Base-by-base conservation (phyloP, 495 filamentous ascomycete genomes). In the Lasiosphaeria hispida region DNA sequence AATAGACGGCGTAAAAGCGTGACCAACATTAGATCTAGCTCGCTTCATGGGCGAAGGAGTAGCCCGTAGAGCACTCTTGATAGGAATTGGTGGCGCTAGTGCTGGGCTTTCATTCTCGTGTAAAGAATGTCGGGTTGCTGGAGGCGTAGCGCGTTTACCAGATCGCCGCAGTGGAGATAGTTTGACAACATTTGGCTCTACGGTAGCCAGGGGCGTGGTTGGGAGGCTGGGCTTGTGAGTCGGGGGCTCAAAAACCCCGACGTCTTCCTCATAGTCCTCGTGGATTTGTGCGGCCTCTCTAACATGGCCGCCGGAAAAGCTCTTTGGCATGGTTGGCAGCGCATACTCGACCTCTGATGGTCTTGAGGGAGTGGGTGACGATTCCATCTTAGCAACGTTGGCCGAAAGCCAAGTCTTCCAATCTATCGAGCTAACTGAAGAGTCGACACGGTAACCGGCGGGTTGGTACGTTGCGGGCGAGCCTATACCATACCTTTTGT, bases 251-350 rank as follows among this genome's bases (percentile, higher is more conserved):
- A 48, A 45, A 15, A 49, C 35, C 11, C 55, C 41, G 1, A 48
- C 9, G n/a, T 41, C 37, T 7, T 49, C 53, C 15, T 75, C 65
- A 5, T 68, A 70, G 10, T 87, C 82, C 33, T 75, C 78, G 30
- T 77, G 65, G 44, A 83, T 84, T 45, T 88, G 84, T 1, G 86
- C 79, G 35, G 72, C 55, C 69, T 90, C 87, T 11, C 85, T 75
- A 49, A 85, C 63, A 66, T 89, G 87, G 0, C 80, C 75, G 4
- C 64, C 48, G 5, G 48, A 36, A 41, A 61, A 65, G 17, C 50
- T 48, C 40, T 65, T 68, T 17, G 70, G 64, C 63, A 72, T 70
- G 9, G 73, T 69, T 0, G 72, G 74, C 7, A 77, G 57, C 7
- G 70, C 69, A 35, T 63, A 73, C 38, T 73, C 64, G 23, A 76